Evolutionary conservation across 768 basidiomycete species (phyloP), one percentile per base, ranked within the genome.

Genomic region (Coprinopsis sp.): DNA sequence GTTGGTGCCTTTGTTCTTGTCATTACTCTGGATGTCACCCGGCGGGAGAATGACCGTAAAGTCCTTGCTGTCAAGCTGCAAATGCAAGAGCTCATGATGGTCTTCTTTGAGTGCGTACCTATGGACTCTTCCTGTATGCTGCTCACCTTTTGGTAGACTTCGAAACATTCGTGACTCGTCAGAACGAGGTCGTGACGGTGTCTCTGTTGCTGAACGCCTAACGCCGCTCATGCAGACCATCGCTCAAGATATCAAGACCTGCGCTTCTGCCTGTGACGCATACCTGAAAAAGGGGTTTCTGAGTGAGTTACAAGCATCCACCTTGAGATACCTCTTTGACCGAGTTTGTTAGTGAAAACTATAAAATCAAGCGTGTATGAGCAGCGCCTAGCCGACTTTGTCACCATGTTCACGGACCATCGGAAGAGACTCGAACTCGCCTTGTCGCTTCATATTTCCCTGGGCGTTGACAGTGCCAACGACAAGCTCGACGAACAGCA

Each of bases 1-100:
- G 72, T 78, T 14, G 54, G 69, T 11, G 76, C 77, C 1, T 80
- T 80, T 58, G 65, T 71, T 28, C 61, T 74, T 0, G 74, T 75
- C 4, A 65, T 76, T 22, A 68, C 69, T 14, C 60, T 79, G 28
- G 76, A 78, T 43, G 44, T 72, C 44, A 72, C 71, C 2, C 63
- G 77, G 19, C 61, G 72, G 19, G 74, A 76, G 22, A 80, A 81
- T 44, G 72, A 79, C 45, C 69, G 66, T 46, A 77, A 75, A 49
- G 66, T 78, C 6, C 48, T 70, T 2, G 60, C 65, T 3, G 61
- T 81, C 5, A 72, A 73, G 38, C 46, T 71, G 7, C 69, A 75
- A 50, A 80, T 80, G 76, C 67, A 65, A 47, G 66, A 77, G 33
- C 67, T 74, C 64, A 74, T 79, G 69, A 46, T 56, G 12, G 64